Percentiles rank a stretch among this genome's conserved stretches.
These are phyloP conservation scores for Neurospora tetrasperma DNA, from an alignment of 495 filamentous ascomycete species.

Conservation along the genomic window DNA sequence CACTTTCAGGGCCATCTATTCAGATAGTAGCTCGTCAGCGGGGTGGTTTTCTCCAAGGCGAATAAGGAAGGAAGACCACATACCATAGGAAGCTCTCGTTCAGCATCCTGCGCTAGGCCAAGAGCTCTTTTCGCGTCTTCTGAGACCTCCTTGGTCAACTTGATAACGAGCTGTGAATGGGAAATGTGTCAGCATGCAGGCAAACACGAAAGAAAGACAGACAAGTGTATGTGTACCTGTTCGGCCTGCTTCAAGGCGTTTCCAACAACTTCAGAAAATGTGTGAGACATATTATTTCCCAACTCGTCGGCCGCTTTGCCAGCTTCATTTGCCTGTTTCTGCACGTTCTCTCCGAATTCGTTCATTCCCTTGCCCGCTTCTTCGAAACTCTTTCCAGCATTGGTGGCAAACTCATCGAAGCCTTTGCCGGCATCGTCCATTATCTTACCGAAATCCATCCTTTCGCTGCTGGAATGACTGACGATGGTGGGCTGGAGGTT, in stretches of 20 bases:
- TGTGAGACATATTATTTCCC: background rate
- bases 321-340: background rate
- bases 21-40: background rate
- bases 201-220: background rate
- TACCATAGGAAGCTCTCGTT: background rate
- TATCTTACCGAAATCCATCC: background rate
- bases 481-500: background rate
- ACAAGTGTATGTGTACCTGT: background rate
- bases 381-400: background rate
- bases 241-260: background rate
- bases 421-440: background rate
- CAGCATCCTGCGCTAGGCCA: background rate
- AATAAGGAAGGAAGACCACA: background rate
- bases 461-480: background rate
- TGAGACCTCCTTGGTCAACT: background rate
- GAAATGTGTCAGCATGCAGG: background rate
- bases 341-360: background rate
- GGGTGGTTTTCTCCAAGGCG: background rate
- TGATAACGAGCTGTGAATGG: background rate
- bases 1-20: background rate
- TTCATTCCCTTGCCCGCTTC: background rate
- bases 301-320: background rate
- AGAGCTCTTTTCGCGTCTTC: background rate
- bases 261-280: background rate
- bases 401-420: background rate